Percentiles rank a stretch among this genome's conserved stretches.
These are phyloP conservation scores for Rhizomucor miehei DNA, from an alignment of 371 early-diverging fungal genomes.

Conservation along the genomic window DNA sequence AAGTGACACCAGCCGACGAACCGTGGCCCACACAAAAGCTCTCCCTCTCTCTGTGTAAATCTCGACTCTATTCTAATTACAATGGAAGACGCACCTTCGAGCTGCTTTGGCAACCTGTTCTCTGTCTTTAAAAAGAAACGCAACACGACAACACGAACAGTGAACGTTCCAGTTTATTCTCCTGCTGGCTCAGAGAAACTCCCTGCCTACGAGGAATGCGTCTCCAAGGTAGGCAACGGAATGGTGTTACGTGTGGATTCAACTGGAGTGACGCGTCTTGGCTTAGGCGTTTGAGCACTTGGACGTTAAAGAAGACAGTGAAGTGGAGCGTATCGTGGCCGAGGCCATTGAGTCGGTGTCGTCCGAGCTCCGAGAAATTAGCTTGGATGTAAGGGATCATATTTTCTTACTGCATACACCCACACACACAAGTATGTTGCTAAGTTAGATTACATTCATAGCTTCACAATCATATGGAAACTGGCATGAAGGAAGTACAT, in stretches of 20 bases:
- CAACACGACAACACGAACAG: neutral
- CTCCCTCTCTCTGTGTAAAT: too few species aligned
- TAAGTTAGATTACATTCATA: neutral
- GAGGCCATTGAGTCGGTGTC: conserved; percentile 37
- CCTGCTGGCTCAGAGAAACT: conserved; percentile 16
- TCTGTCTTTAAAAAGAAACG: conserved; percentile 8
- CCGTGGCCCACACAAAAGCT: too few species aligned
- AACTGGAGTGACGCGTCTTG: neutral
- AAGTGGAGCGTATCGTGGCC: conserved; percentile 22
- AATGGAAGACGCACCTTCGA: conserved; percentile 9
- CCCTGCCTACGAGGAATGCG: conserved; percentile 26
- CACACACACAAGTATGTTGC: neutral
- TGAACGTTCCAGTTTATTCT: conserved; percentile 1
- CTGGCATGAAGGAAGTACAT: conserved; percentile 50
- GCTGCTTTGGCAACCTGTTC: conserved; percentile 18
- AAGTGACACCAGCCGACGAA: too few species aligned
- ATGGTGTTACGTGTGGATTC: neutral
- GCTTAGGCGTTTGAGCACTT: conserved; percentile 21
- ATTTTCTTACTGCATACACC: conserved; percentile 1
- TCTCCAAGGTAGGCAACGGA: conserved; percentile 12
- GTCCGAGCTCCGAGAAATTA: conserved; percentile 39
- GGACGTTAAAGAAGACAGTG: conserved; percentile 16
- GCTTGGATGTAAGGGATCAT: conserved; percentile 43
- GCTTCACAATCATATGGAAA: conserved; percentile 61
- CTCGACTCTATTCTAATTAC: too few species aligned